Base-by-base conservation (phyloP, 2,329 filamentous ascomycete genomes). In the Zasmidium cellare region DNA sequence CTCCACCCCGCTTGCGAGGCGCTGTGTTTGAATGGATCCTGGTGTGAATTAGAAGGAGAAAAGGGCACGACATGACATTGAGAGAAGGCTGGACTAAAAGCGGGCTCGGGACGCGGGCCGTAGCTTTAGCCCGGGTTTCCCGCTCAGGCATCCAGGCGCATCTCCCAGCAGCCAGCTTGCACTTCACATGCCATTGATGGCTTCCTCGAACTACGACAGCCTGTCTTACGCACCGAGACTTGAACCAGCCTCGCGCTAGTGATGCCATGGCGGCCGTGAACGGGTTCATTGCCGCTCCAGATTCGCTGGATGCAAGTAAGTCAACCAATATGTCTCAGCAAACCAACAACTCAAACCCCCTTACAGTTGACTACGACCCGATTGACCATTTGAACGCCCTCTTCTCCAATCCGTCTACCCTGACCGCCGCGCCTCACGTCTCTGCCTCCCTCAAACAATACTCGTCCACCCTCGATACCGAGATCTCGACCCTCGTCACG, bases 351-450 rank as follows among this genome's bases (percentile, higher is more conserved):
- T 46, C n/a, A 50, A 19, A 2, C 49, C 25, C 6, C 28, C 20
- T 19, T 50, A 22, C 64, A 89, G 87, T 83, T 74, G 87, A 96
- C 75, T 97, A 97, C 78, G 89, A 97, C 74, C 92, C 94, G 54
- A 88, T 97, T 73, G 84, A 91, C 68, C 92, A 99, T 76, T 84
- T 99, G 56, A 97, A 99, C 79, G 82, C 89, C 62, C 88, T 99
- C 69, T 99, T 99, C 80, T 87, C 91, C 51, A 91, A 96, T 69
- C 90, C 93, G 0, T 90, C 91, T 35, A 87, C 92, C 60, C 86
- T 97, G 60, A 84, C 87, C 44, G 90, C 91, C 54, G 87, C 96
- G 63, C 80, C 83, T 49, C 82, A 84, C 62, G 90, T 94, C 51
- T 90, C 89, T n/a, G 78, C 84, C 54, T 86, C 86, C 48, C 85